Base-by-base conservation (phyloP, 148 eudicot species). In the Camellia japonica region DNA sequence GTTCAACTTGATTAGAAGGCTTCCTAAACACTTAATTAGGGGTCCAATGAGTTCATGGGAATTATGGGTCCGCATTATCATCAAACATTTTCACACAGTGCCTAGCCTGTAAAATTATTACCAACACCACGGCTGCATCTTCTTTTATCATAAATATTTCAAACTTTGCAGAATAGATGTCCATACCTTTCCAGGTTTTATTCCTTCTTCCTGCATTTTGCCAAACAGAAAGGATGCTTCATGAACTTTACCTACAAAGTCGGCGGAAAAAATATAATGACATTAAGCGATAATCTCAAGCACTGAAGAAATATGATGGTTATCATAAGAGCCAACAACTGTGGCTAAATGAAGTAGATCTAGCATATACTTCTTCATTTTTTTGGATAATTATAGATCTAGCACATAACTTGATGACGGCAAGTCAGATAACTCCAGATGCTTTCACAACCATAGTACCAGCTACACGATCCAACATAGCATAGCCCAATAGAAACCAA, bases 161-260 rank as follows among this genome's bases (percentile, higher is more conserved):
- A 71, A 30, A 6, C 18, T 19, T 64, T 12, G 70, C 59, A 47
- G 71, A 14, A n/a, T 68, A 58, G 14, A 84, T 80, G 59, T 15
- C 61, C 76, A 61, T 82, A 93, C 98, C 95, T 91, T 87, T 71
- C 98, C 97, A 56, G 97, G 98, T 80, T 84, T 86, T 83, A 94
- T 90, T 80, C 95, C 98, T 83, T 90, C 90, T 80, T 88, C 85
- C 85, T 68, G 94, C 98, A 94, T 94, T 88, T 85, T 83, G 59
- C 81, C 75, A 78, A 93, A 94, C 54, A 93, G 81, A 30, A 80
- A 76, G 68, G 91, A 88, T 80, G 98, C 98, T 77, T 91, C 97
- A 42, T 85, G 77, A 82, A 68, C 76, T 82, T 90, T 93, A 62
- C 98, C 98, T 94, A 85, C 79, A 86, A 83, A 74, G 43, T 64